These are phyloP conservation scores for Nemania sp. DNA, from an alignment of 2,329 filamentous ascomycete species.

Conservation along the genomic window DNA sequence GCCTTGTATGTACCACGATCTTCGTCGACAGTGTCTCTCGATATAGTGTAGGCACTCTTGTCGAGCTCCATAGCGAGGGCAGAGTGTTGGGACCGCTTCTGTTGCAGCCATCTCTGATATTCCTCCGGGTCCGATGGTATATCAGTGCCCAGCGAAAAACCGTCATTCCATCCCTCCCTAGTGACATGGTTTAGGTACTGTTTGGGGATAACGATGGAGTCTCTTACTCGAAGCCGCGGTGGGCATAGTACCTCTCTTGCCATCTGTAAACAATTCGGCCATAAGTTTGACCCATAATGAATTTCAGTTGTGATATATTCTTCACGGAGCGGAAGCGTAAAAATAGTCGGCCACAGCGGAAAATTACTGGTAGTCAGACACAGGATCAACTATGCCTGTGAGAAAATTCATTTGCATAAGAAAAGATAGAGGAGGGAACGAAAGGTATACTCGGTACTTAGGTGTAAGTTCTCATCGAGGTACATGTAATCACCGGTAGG, in stretches of 20 bases:
- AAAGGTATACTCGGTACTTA: no score
- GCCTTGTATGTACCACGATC: no score
- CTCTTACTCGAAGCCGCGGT: not conserved
- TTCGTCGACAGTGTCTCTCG: not conserved
- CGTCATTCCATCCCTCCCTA: not conserved
- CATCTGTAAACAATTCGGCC: slow-evolving; percentile 4
- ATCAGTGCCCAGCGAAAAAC: not conserved
- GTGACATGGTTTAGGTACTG: not conserved
- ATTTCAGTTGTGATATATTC: no score
- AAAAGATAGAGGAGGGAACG: no score
- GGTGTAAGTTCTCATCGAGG: no score
- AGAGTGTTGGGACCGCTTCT: not conserved
- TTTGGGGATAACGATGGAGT: not conserved
- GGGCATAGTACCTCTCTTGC: slow-evolving; percentile 5
- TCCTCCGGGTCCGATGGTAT: not conserved
- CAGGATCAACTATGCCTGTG: no score
- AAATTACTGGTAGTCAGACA: no score
- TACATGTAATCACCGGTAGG: no score
- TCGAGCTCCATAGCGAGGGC: not conserved
- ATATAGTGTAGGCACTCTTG: not conserved
- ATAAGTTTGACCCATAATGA: not conserved
- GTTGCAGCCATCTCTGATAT: slow-evolving; percentile 3
- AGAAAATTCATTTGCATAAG: no score
- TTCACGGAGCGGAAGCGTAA: no score
- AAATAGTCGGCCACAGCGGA: no score